Evolutionary conservation across 768 basidiomycete species (phyloP), one percentile per base, ranked within the genome.

Genomic region (Dendrothele bispora): DNA sequence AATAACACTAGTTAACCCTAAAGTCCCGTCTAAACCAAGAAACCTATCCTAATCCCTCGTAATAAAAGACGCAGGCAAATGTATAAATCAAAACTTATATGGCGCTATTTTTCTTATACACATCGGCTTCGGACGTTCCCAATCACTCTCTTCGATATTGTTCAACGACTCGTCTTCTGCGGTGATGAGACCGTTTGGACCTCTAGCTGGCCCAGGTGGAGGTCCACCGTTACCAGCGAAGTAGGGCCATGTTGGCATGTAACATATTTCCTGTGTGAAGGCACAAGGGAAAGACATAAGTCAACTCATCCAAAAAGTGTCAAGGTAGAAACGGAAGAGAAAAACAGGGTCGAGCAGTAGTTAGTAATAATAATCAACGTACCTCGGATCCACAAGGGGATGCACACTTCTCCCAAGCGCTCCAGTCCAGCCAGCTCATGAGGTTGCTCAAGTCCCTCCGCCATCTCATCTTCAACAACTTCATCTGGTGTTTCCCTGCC

Each of bases 391-490:
- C 56, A 60, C 80, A 82, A 1, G 57, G 66, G 22, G 79, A 78
- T 3, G 56, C 59, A 42, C 80, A 81, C 36, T 63, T 74, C 2
- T 71, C 54, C 79, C 80, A 82, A 6, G 68, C 57, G 30, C 61
- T 69, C 79, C 80, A 82, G 50, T 75, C 79, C 0, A 82, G 59
- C 79, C 80, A 81, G 0, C 29, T 37, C 69, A 80, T 75, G 18
- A 82, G 53, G 2, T 40, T 50, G 6, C 62, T 50, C 20, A 75
- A 39, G 7, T 69, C 64, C 18, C 29, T 37, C 7, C 44, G 56
- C 79, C 79, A 80, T 4, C 42, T 27, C 11, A 20, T 18, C n/a
- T 62, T 29, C 34, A 68, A 22, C 21, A 53, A 30, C 20, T 55
- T 43, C 8, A 37, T 46, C 36, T 37, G 17, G 34, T 37, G 36